phyloP scores from a whole-genome alignment of 2,329 filamentous ascomycete genomes.

The Colletotrichum nymphaeae region DNA sequence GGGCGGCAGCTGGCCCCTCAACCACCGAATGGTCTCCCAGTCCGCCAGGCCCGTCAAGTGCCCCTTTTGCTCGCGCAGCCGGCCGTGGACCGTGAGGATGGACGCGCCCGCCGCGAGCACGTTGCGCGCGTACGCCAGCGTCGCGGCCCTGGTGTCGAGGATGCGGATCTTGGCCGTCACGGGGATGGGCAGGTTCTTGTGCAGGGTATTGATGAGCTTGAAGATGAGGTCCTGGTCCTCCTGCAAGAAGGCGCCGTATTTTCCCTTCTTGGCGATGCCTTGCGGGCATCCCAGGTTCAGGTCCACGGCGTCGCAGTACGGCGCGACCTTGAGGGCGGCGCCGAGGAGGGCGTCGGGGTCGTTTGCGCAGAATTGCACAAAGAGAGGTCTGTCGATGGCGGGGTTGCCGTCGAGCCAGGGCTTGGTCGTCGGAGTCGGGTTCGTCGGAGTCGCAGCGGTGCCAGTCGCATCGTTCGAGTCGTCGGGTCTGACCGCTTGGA shows the following conservation, averaged over 20 bases:
- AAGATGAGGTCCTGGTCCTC: conserved; percentile 90
- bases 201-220: conserved; percentile 84
- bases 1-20: conserved; percentile 83
- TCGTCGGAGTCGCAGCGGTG: too few species aligned
- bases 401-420: conserved; percentile 89
- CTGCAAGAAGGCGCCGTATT: conserved; percentile 94
- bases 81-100: conserved; percentile 92
- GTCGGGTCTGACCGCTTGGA: conserved; percentile 71
- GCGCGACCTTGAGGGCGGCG: conserved; percentile 82
- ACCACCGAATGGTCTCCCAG: conserved; percentile 85
- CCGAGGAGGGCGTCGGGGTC: conserved; percentile 82
- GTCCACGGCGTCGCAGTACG: conserved; percentile 95
- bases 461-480: conserved; percentile 35
- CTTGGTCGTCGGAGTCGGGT: conserved; percentile 37
- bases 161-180: conserved; percentile 96
- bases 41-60: conserved; percentile 94
- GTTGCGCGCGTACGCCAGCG: conserved; percentile 88
- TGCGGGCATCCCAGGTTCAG: conserved; percentile 96
- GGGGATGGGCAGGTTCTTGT: conserved; percentile 81
- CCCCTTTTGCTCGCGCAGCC: conserved; percentile 91
- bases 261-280: conserved; percentile 89
- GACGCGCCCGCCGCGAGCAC: conserved; percentile 90
- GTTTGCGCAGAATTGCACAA: conserved; percentile 97
- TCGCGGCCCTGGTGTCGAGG: conserved; percentile 86
- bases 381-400: conserved; percentile 84